Evolutionary conservation across 768 basidiomycete genomes (phyloP).

Genomic region (Suillus fuscotomentosus): DNA sequence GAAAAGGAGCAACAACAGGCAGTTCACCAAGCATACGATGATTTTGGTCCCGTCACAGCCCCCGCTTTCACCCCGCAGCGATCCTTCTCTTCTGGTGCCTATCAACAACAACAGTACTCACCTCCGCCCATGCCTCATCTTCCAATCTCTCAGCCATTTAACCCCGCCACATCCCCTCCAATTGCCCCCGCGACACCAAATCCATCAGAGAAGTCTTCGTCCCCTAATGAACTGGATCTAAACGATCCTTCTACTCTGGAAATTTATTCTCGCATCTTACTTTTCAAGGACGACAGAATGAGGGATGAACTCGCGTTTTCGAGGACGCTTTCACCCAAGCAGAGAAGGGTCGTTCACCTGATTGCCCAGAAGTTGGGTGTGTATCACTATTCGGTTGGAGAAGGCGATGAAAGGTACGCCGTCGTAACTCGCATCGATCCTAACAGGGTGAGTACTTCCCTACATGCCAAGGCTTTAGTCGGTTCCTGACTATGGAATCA

Average conservation of each 20-base stretch:
- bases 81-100: constrained; percentile 66
- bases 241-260: constrained; percentile 96
- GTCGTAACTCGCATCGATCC: constrained; percentile 92
- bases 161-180: constrained; percentile 48
- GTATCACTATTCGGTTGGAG: constrained; percentile 90
- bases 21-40: constrained; percentile 61
- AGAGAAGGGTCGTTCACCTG: constrained; percentile 90
- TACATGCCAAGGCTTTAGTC: constrained; percentile 4
- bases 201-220: constrained; percentile 59
- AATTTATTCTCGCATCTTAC: constrained; percentile 92
- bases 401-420: constrained; percentile 90
- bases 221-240: constrained; percentile 79
- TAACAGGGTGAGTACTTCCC: constrained; percentile 56
- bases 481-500: constrained; percentile 9
- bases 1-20: constrained; percentile 71
- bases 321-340: constrained; percentile 78
- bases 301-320: constrained; percentile 97
- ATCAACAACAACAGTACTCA: constrained; percentile 65
- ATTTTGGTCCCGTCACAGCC: constrained; percentile 60
- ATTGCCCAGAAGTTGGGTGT: constrained; percentile 96
- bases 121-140: constrained; percentile 49
- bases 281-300: constrained; percentile 98
- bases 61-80: constrained; percentile 68
- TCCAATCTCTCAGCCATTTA: constrained; percentile 41
- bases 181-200: constrained; percentile 59